Evolutionary conservation across 306 rosid genomes (phyloP), one percentile per base, ranked within the genome.

Genomic region (Ammopiptanthus mongolicus): DNA sequence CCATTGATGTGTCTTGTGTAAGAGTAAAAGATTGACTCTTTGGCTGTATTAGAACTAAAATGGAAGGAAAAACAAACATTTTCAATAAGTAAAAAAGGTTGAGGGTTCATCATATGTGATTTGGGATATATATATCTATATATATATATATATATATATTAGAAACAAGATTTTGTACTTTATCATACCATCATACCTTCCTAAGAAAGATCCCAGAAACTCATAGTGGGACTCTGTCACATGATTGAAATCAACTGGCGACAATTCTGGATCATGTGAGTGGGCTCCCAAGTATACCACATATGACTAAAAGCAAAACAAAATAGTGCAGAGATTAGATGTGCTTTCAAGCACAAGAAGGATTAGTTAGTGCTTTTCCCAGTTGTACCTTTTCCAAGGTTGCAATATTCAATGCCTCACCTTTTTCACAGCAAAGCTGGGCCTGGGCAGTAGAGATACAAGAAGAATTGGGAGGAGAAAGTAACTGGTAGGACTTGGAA

Each of bases 1-100:
- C 98, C 98, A 84, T 94, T 94, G 82, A 94, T 94, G 55, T 94
- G 95, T 71, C 73, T 88, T 59, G 98, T 90, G 75, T 94, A 91
- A 12, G 98, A 94, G 85, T 94, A 94, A 77, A 90, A 87, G 6
- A 94, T 86, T 2, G 88, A 87, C 12, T 86, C 96, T 46, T 72
- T 86, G 8, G 95, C 94, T 5, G 34, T 21, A 8, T 82, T 86
- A 52, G 81, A 69, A 29, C 93, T 90, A 75, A 74, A 57, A 52
- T 23, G 21, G 21, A 31, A 23, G 6, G 1, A 52, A 59, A 57
- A 1, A 4, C 61, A 74, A 61, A 3, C 39, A 75, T 74, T 53
- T 52, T 69, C 22, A 68, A 33, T 25, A 6, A 11, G 4, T 21
- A 10, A 15, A 25, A 34, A 10, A 13, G 22, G 51, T 23, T 4